phyloP scores from a whole-genome alignment of 495 filamentous ascomycete species.

The Penicillium paxilli region DNA sequence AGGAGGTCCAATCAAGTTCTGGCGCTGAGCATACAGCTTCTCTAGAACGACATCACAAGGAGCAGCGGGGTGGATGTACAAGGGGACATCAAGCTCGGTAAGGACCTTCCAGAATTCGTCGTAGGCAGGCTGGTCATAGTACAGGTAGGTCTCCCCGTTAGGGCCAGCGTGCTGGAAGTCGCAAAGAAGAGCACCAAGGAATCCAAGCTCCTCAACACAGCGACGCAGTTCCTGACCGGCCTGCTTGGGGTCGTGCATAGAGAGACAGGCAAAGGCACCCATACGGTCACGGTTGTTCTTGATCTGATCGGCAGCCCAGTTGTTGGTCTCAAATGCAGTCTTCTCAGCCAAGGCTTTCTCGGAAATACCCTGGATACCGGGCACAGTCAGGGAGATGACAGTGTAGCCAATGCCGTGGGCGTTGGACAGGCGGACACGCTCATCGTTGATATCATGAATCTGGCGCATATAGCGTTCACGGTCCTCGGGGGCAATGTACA shows the following conservation, averaged over 20 bases:
- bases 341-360: slow-evolving; percentile 17
- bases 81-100: slow-evolving; percentile 55
- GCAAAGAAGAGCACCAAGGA: slow-evolving; percentile 60
- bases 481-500: too few species aligned
- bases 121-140: slow-evolving; percentile 57
- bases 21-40: slow-evolving; percentile 49
- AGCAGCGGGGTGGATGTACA: slow-evolving; percentile 62
- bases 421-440: too few species aligned
- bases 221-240: slow-evolving; percentile 56
- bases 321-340: slow-evolving; percentile 13
- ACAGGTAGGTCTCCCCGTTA: slow-evolving; percentile 54
- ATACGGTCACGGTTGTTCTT: slow-evolving; percentile 41
- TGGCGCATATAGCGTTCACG: too few species aligned
- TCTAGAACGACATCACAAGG: slow-evolving; percentile 50
- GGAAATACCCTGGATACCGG: slow-evolving; percentile 49
- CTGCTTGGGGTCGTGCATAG: slow-evolving; percentile 55
- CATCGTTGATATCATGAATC: too few species aligned
- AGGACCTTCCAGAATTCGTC: slow-evolving; percentile 56
- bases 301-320: neutral
- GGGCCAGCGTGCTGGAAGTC: slow-evolving; percentile 51
- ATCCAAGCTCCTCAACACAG: slow-evolving; percentile 54
- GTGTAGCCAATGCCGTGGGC: slow-evolving; percentile 52
- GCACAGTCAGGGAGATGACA: slow-evolving; percentile 45
- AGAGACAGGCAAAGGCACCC: slow-evolving; percentile 48
- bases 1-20: slow-evolving; percentile 47